Evolutionary conservation across 225 moss, liverwort and hornwort species (phyloP).

Genomic region (Ulota crispa): DNA sequence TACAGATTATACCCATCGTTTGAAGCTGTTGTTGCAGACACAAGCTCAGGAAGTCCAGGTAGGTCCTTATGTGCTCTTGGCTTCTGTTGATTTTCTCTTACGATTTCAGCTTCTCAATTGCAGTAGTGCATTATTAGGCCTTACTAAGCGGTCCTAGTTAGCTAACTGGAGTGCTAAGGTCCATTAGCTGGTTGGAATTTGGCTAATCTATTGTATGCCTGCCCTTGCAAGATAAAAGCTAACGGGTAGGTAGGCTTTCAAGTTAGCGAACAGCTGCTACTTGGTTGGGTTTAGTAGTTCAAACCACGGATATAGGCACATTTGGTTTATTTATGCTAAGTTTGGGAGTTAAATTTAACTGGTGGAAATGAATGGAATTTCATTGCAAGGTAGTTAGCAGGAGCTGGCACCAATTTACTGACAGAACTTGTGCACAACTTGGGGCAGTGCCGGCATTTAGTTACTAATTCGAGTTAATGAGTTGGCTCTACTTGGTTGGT

Average conservation of each 20-base stretch:
- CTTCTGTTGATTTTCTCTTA: not conserved
- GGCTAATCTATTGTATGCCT: not conserved
- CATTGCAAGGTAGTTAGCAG: not conserved
- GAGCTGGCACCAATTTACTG: not conserved
- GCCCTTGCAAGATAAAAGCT: not conserved
- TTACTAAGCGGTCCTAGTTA: not conserved
- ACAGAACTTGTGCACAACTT: not conserved
- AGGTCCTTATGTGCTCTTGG: not conserved
- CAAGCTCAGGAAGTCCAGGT: slow-evolving; percentile 90
- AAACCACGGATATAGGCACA: too few relatives aligned
- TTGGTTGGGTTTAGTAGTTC: not conserved
- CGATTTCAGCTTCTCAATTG: not conserved
- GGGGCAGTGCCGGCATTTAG: not conserved
- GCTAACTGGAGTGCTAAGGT: not conserved
- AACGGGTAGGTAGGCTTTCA: not conserved
- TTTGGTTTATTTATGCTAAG: not conserved
- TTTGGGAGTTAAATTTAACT: not conserved
- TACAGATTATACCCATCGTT: slow-evolving; percentile 52
- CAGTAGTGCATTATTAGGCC: not conserved
- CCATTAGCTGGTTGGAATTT: not conserved
- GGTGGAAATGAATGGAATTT: not conserved
- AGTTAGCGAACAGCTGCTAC: not conserved
- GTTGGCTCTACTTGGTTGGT: not conserved
- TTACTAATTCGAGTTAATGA: not conserved
- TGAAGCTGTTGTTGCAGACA: slow-evolving; percentile 55